Evolutionary conservation across 805 yeast genomes (phyloP).

Genomic region (Cyberlindnera maclurae): DNA sequence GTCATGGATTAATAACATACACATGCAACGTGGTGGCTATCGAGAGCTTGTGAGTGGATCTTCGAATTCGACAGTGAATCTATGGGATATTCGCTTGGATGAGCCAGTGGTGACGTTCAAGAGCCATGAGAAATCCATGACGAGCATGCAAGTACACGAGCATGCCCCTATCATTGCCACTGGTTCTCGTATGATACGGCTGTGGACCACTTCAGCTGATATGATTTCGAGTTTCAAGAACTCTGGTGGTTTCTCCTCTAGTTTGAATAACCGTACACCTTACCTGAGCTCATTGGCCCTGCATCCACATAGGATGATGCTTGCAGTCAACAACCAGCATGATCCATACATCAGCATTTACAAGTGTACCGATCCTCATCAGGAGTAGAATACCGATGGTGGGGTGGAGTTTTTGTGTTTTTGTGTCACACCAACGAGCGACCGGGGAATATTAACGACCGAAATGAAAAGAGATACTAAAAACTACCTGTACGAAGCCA

Average conservation of each 20-base stretch:
- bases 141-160: slow-evolving; percentile 81
- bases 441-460: too few relatives aligned
- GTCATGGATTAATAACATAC: slow-evolving; percentile 64
- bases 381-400: not conserved
- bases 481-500: too few relatives aligned
- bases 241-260: slow-evolving; percentile 25
- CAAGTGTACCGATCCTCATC: slow-evolving; percentile 34
- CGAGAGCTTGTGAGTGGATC: slow-evolving; percentile 84
- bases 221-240: slow-evolving; percentile 53
- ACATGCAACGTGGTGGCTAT: slow-evolving; percentile 95
- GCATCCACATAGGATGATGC: slow-evolving; percentile 93
- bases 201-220: slow-evolving; percentile 86
- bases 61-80: slow-evolving; percentile 70
- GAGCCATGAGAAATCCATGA: slow-evolving; percentile 42
- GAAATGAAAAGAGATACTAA: too few relatives aligned
- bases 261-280: slow-evolving; percentile 22
- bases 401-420: too few relatives aligned
- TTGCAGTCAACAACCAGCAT: slow-evolving; percentile 80
- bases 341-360: slow-evolving; percentile 65
- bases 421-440: too few relatives aligned
- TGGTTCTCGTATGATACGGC: slow-evolving; percentile 69
- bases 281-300: slow-evolving; percentile 64
- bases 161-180: slow-evolving; percentile 94
- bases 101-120: slow-evolving; percentile 64
- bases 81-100: slow-evolving; percentile 84